These are phyloP conservation scores for Strigomonas oncopelti DNA, from an alignment of 208 protist species.

Conservation along the genomic window DNA sequence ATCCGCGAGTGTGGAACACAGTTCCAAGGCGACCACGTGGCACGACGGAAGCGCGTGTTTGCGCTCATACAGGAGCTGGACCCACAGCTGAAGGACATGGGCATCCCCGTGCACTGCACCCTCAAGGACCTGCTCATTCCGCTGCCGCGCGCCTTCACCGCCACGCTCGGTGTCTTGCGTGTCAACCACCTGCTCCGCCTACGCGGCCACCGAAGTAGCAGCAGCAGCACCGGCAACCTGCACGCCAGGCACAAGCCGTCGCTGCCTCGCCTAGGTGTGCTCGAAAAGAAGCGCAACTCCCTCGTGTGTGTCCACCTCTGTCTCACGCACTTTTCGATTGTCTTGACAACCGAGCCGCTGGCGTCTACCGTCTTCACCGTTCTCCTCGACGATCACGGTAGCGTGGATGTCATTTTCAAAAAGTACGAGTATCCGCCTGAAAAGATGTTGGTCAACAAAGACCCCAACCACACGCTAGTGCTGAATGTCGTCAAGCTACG, in stretches of 20 bases:
- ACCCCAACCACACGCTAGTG: conserved; percentile 33
- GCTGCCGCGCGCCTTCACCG: conserved; percentile 50
- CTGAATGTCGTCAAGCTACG: conserved; percentile 43
- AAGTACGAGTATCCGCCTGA: neutral
- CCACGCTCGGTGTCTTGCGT: conserved; percentile 25
- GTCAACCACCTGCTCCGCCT: conserved; percentile 26
- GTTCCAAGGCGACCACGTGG: conserved; percentile 19
- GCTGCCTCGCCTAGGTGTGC: neutral
- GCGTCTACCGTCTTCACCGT: conserved; percentile 62
- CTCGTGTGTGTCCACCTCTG: conserved; percentile 54
- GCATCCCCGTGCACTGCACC: conserved; percentile 34
- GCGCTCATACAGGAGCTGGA: conserved; percentile 43
- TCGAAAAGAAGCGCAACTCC: conserved; percentile 10
- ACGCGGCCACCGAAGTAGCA: conserved; percentile 2
- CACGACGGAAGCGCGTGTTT: conserved; percentile 22
- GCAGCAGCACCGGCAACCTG: neutral
- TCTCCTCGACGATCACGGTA: conserved; percentile 57
- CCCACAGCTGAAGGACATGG: conserved; percentile 18
- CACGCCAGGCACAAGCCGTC: neutral
- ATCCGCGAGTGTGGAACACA: conserved; percentile 53
- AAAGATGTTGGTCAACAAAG: conserved; percentile 17
- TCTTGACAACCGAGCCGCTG: conserved; percentile 65
- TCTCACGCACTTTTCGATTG: conserved; percentile 54
- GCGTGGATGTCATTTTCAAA: conserved; percentile 47
- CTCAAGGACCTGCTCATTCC: conserved; percentile 72